Evolutionary conservation across 495 filamentous ascomycete genomes (phyloP).

Genomic region (Halenospora varia): DNA sequence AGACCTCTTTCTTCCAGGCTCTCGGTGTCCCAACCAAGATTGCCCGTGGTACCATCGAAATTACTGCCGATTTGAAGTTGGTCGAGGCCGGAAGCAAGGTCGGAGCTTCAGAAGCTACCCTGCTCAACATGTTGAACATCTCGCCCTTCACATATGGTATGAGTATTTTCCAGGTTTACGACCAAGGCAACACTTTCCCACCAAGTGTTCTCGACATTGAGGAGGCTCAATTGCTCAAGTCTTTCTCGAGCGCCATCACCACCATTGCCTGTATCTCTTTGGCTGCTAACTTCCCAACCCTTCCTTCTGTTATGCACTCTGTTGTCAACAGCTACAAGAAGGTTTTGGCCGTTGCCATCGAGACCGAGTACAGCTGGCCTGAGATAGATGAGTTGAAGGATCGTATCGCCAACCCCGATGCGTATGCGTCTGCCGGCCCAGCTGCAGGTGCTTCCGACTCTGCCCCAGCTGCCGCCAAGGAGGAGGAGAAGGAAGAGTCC

Average conservation of each 20-base stretch:
- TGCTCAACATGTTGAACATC: constrained; percentile 99
- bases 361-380: constrained; percentile 91
- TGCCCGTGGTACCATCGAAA: constrained; percentile 99
- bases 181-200: constrained; percentile 87
- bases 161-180: constrained; percentile 92
- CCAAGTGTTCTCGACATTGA: constrained; percentile 84
- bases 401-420: constrained; percentile 96
- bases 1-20: constrained; percentile 99
- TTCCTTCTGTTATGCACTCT: constrained; percentile 95
- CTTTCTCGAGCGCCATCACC: constrained; percentile 75
- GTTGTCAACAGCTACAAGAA: constrained; percentile 98
- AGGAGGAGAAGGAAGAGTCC: constrained; percentile 54
- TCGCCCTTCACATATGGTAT: constrained; percentile 99
- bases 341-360: constrained; percentile 81
- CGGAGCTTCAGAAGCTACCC: constrained; percentile 95
- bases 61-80: constrained; percentile 95
- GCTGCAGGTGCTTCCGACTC: constrained; percentile 45
- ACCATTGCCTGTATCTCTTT: constrained; percentile 90
- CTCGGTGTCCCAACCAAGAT: constrained; percentile 99
- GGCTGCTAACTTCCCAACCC: constrained; percentile 87
- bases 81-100: constrained; percentile 91
- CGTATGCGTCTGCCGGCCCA: constrained; percentile 74
- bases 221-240: constrained; percentile 83
- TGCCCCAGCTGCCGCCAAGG: constrained; percentile 41
- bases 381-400: constrained; percentile 97